A percentile compares a stretch with the other conserved stretches of the same genome.
Evolutionary conservation across 441 rosid genomes (phyloP).

Genomic region (Brassica hybrid): DNA sequence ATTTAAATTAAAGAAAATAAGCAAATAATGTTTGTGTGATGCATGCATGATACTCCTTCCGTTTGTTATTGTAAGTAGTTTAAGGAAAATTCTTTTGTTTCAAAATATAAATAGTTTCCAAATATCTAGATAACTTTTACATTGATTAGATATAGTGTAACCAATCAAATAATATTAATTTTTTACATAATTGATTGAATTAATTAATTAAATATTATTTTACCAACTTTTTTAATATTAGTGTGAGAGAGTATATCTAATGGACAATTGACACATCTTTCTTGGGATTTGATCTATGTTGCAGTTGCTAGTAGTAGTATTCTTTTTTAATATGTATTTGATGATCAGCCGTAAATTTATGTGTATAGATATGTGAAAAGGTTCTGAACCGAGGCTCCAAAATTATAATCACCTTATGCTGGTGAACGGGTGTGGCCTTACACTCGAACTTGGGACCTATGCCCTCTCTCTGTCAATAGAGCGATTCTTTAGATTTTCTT

Average conservation of each 20-base stretch:
- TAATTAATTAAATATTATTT: too few relatives aligned
- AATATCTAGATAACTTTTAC: too few relatives aligned
- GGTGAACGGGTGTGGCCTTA: not conserved
- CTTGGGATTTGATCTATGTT: not conserved
- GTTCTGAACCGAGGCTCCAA: not conserved
- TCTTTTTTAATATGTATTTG: not conserved
- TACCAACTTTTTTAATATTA: too few relatives aligned
- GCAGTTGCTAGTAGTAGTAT: conserved; percentile 5
- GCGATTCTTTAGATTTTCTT: not conserved
- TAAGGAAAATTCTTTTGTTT: too few relatives aligned
- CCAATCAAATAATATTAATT: too few relatives aligned
- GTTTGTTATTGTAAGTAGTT: too few relatives aligned
- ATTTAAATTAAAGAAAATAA: not conserved
- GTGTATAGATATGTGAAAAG: not conserved
- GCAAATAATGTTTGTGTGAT: conserved; percentile 35
- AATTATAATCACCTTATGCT: too few relatives aligned
- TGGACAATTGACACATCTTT: conserved; percentile 6
- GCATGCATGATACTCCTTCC: not conserved
- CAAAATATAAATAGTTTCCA: too few relatives aligned
- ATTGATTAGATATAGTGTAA: too few relatives aligned
- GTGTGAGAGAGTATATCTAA: not conserved
- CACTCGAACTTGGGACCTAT: not conserved
- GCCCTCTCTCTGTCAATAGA: not conserved
- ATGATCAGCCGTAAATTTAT: not conserved
- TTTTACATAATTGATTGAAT: too few relatives aligned